Base-by-base conservation (phyloP, 768 basidiomycete species). In the Tylopilus sp. region DNA sequence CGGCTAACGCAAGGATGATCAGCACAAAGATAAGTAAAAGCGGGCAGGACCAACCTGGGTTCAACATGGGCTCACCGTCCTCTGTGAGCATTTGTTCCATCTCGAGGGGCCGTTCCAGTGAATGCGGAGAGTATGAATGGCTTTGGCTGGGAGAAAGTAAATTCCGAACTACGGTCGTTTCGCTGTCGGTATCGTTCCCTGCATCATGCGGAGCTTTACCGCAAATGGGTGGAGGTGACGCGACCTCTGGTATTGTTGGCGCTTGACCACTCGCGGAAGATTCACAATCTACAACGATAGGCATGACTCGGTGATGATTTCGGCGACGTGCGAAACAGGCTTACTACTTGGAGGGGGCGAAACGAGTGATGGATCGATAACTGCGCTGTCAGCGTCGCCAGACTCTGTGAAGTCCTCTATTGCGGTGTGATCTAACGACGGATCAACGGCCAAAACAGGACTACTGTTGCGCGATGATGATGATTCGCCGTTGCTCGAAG, bases 51-150 rank as follows among this genome's bases (percentile, higher is more conserved):
- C 25, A 38, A 85, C 84, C 83, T 70, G 84, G 82, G 66, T 84
- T 83, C 58, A 86, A 68, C 81, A 86, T 86, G 6, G 82, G 78
- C 60, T 81, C 81, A 10, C 80, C 83, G 62, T 85, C 83, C 61
- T 84, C 83, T 2, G 81, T 83, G 16, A 84, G 70, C 57, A 83
- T 78, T 56, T 79, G 75, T 54, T 80, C 80, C 76, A 78, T 76
- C 16, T 75, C 72, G 37, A 72, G 74, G 13, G 77, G 71, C 29
- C 71, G 71, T 14, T 70, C 67, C 50, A 74, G 56, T 51, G 36
- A 44, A 50, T 58, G 54, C 33, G 58, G 59, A 11, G 63, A 42
- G 48, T 70, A 73, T 43, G 74, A 43, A 36, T 57, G 50, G 43
- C 61, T 56, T 17, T 45, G 48, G n/a, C 19, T 42, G 13, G 69